Base-by-base conservation (phyloP, 176 grass and related monocot genomes). In the Oryza rufipogon region DNA sequence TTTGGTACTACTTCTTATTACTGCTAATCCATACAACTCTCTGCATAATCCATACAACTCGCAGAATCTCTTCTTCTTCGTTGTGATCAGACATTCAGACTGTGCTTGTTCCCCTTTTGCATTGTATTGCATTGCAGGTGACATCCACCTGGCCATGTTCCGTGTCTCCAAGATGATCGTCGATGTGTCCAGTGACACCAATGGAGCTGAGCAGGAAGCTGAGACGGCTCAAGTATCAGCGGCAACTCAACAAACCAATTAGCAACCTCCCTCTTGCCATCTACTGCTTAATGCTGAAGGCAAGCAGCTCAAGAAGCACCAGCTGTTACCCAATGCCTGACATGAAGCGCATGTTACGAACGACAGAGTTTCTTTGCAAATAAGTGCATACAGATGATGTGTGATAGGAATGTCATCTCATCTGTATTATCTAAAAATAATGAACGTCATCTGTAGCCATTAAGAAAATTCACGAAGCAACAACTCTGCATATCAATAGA, bases 131-230 rank as follows among this genome's bases (percentile, higher is more conserved):
- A 8, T 88, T 56, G 17, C 88, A 92, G 92, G 92, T 84, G 90
- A 91, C 76, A 79, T 67, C 32, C 82, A 94, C 66, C 34, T 94
- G 60, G 95, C 92, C 7, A 86, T 97, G 84, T 97, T 97, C 69
- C 92, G 88, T 23, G 92, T 86, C 7, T 68, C 60, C 26, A 97
- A 93, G 83, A 71, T 38, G 9, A 16, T 66, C 19, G 87, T 46
- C 11, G 75, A 92, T 25, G 52, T 74, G 64, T 11, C 71, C 45
- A 75, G 42, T 14, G 67, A 86, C 34, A 3, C 48, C 0, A 71
- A 68, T 0, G 86, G 15, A 73, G 34, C 36, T 48, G 54, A 89
- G 33, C 36, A 82, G 61, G 54, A 77, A 64, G 6, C 68, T 11
- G 36, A 70, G 11, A n/a, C 28, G 14, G 54, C 19, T 42, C 69